Conservation (phyloP, 169 alveolate species). For the Theileria sp. region DNA sequence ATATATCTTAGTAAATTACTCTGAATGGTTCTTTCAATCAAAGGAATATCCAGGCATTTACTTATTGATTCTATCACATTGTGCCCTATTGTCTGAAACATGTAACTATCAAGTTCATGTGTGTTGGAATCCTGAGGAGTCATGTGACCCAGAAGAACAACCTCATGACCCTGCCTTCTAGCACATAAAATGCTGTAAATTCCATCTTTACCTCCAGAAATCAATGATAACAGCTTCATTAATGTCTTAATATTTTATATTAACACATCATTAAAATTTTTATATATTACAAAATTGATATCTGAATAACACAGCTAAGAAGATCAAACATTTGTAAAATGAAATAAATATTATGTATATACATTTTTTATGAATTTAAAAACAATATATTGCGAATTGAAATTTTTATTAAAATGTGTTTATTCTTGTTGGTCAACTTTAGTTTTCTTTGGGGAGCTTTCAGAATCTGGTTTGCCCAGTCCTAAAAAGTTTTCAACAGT, state of each 20-base stretch:
- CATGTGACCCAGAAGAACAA: constrained; percentile 58
- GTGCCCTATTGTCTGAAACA: constrained; percentile 96
- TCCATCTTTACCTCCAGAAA: constrained; percentile 64
- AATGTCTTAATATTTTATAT: not conserved
- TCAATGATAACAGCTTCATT: constrained; percentile 52
- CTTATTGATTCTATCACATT: constrained; percentile 90
- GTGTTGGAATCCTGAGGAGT: constrained; percentile 27
- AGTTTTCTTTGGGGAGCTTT: constrained; percentile 28
- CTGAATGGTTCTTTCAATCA: constrained; percentile 74
- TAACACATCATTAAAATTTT: not conserved
- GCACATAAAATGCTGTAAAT: constrained; percentile 46
- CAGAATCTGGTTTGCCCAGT: constrained; percentile 18
- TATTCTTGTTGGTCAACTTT: not conserved
- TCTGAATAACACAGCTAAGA: not conserved
- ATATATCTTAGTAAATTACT: constrained; percentile 46
- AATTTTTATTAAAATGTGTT: not conserved
- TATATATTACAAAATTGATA: not conserved
- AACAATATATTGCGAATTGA: not conserved
- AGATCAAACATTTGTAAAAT: not conserved
- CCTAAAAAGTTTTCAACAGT: constrained; percentile 31
- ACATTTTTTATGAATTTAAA: not conserved
- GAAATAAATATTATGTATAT: not conserved
- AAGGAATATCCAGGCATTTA: constrained; percentile 89
- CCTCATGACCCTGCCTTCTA: constrained; percentile 58
- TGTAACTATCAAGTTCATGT: constrained; percentile 89